Conservation (phyloP, 2,329 filamentous ascomycete genomes). For the Chrysoporthe cubensis region DNA sequence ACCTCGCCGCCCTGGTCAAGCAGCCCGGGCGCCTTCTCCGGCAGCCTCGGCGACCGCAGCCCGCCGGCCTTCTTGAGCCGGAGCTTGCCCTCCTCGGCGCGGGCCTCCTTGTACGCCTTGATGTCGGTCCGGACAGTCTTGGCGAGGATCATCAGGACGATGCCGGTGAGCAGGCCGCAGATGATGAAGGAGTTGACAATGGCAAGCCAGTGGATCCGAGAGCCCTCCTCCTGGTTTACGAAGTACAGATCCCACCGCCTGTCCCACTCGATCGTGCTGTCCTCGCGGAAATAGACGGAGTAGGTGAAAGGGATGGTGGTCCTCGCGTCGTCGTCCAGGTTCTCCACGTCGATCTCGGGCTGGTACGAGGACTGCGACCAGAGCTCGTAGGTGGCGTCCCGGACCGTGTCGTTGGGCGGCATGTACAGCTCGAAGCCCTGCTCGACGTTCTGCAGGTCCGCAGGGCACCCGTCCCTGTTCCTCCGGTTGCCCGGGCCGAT, state of each 20-base stretch:
- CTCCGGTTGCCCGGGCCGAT: slow-evolving; percentile 65
- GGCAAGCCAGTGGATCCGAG: slow-evolving; percentile 83
- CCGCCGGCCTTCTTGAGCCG: slow-evolving; percentile 55
- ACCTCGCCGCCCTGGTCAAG: slow-evolving; percentile 62
- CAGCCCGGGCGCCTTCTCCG: slow-evolving; percentile 61
- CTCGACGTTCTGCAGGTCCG: slow-evolving; percentile 64
- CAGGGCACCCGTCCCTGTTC: slow-evolving; percentile 68
- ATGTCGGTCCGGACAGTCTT: slow-evolving; percentile 80
- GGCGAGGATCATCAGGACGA: slow-evolving; percentile 79
- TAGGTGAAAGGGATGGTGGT: slow-evolving; percentile 83
- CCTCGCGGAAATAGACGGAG: slow-evolving; percentile 87
- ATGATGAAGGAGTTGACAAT: slow-evolving; percentile 88
- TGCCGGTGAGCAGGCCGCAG: slow-evolving; percentile 74
- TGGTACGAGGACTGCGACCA: slow-evolving; percentile 65
- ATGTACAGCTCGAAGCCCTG: slow-evolving; percentile 72
- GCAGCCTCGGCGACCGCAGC: slow-evolving; percentile 45
- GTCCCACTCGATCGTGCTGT: slow-evolving; percentile 78
- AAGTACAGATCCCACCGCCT: slow-evolving; percentile 91
- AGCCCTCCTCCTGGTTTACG: slow-evolving; percentile 81
- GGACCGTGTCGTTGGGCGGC: slow-evolving; percentile 62
- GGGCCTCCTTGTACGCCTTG: slow-evolving; percentile 70
- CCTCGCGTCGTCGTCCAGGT: slow-evolving; percentile 63
- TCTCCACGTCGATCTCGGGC: slow-evolving; percentile 58
- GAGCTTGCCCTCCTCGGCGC: slow-evolving; percentile 68
- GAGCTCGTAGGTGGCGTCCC: slow-evolving; percentile 40